Conservation (phyloP, 768 basidiomycete genomes). For the Russula compacta region DNA sequence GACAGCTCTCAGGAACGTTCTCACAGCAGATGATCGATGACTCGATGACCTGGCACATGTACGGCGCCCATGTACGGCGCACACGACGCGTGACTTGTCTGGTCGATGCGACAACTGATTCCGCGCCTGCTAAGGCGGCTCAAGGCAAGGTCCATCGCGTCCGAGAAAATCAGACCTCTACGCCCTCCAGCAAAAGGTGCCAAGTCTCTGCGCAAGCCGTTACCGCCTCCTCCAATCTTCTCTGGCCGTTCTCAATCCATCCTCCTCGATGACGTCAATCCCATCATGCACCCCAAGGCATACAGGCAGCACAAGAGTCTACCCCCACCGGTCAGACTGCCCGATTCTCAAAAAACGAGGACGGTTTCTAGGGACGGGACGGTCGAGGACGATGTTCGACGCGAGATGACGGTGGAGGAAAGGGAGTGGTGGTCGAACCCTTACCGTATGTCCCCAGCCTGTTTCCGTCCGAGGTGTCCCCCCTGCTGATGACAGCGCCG, state of each 20-base stretch:
- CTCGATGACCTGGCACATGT: too few species aligned
- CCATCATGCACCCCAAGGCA: conserved; percentile 39
- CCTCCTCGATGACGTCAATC: conserved; percentile 47
- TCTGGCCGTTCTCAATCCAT: conserved; percentile 48
- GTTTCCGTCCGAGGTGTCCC: not conserved
- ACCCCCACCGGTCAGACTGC: conserved; percentile 38
- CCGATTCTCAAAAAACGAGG: conserved; percentile 23
- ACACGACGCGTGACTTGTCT: not conserved
- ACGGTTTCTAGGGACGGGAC: conserved; percentile 14
- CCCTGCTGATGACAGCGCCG: not conserved
- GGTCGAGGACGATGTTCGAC: conserved; percentile 24
- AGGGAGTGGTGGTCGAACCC: conserved; percentile 64
- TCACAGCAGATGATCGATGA: too few species aligned
- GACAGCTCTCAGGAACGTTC: not conserved
- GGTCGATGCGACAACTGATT: conserved; percentile 59
- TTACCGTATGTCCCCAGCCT: conserved; percentile 43
- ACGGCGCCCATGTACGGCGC: not conserved
- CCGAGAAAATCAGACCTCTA: conserved; percentile 7
- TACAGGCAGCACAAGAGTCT: conserved; percentile 50
- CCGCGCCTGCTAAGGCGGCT: conserved; percentile 50
- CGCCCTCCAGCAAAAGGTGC: conserved; percentile 6
- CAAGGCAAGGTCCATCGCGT: conserved; percentile 23
- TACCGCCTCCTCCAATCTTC: conserved; percentile 27
- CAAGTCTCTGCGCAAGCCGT: conserved; percentile 1
- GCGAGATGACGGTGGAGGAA: conserved; percentile 57